Conservation (phyloP, 2,329 filamentous ascomycete genomes). For the Colletotrichum sp. region DNA sequence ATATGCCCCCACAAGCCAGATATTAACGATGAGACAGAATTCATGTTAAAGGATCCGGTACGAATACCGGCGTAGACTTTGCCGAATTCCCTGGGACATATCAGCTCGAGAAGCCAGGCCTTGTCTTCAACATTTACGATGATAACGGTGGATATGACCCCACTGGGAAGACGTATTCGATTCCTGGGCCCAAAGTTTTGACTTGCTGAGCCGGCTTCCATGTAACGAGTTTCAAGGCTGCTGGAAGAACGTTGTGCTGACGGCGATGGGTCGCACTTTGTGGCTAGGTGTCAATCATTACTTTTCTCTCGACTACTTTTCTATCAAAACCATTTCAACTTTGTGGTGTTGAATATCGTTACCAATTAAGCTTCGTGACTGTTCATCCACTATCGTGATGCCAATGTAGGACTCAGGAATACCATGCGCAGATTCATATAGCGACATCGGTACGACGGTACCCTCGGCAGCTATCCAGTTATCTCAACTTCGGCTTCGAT, state of each 20-base stretch:
- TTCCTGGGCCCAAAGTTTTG: constrained; percentile 32
- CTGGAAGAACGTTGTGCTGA: accelerated
- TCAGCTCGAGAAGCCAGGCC: constrained; percentile 35
- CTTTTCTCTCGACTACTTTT: neutral
- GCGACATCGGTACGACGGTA: too few relatives aligned
- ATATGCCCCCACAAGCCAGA: neutral
- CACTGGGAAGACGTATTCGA: constrained; percentile 33
- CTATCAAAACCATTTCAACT: neutral
- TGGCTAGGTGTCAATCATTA: neutral
- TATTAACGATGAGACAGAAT: constrained; percentile 30
- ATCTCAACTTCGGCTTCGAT: too few relatives aligned
- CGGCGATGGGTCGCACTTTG: neutral
- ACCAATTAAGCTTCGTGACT: neutral
- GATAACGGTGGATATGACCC: constrained; percentile 11
- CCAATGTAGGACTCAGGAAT: too few relatives aligned
- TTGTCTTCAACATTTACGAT: constrained; percentile 36
- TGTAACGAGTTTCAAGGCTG: neutral
- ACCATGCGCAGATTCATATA: too few relatives aligned
- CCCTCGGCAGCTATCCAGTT: too few relatives aligned
- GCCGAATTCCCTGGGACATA: constrained; percentile 41
- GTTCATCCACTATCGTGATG: too few relatives aligned
- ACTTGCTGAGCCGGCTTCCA: neutral
- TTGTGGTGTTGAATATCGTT: neutral
- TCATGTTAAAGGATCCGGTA: constrained; percentile 36
- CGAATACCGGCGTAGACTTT: constrained; percentile 25